Evolutionary conservation across 768 basidiomycete genomes (phyloP).

Genomic region (Gyrodon lividus): DNA sequence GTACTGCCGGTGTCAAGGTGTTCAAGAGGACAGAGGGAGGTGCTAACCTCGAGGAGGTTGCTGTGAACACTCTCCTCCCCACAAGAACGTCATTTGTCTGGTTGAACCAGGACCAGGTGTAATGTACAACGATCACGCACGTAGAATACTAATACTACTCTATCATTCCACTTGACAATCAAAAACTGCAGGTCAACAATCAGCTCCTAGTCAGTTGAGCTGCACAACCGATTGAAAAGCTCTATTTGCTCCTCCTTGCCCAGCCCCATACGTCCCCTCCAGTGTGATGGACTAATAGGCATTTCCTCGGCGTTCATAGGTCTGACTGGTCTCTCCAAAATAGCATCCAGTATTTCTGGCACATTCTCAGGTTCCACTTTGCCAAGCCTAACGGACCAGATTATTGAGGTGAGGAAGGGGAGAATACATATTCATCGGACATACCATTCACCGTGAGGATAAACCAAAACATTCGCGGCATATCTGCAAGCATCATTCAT

Average conservation of each 20-base stretch:
- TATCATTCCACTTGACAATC: too few species aligned
- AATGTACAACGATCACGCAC: background rate
- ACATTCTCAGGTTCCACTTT: slow-evolving; percentile 57
- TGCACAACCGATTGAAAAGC: slow-evolving; percentile 25
- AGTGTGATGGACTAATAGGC: slow-evolving; percentile 48
- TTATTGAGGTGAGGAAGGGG: background rate
- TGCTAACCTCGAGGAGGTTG: slow-evolving; percentile 49
- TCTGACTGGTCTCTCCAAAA: slow-evolving; percentile 32
- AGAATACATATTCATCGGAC: slow-evolving; percentile 17
- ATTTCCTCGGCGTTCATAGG: slow-evolving; percentile 29
- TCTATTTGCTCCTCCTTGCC: slow-evolving; percentile 54
- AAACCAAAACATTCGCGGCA: slow-evolving; percentile 68
- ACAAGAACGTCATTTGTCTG: slow-evolving; percentile 55
- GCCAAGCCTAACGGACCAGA: slow-evolving; percentile 53
- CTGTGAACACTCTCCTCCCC: slow-evolving; percentile 50
- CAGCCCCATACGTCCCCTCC: slow-evolving; percentile 74
- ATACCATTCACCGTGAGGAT: slow-evolving; percentile 73
- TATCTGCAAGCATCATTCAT: slow-evolving; percentile 39
- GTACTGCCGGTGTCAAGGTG: slow-evolving; percentile 56
- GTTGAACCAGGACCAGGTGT: slow-evolving; percentile 7
- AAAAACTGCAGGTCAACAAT: too few species aligned
- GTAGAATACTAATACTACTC: background rate
- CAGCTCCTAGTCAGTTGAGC: background rate
- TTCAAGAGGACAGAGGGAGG: slow-evolving; percentile 56
- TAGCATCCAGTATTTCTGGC: slow-evolving; percentile 47